A percentile compares a stretch with the other conserved stretches of the same genome.
Evolutionary conservation across 768 basidiomycete species (phyloP).

Genomic region (Lactarius akahatsu): DNA sequence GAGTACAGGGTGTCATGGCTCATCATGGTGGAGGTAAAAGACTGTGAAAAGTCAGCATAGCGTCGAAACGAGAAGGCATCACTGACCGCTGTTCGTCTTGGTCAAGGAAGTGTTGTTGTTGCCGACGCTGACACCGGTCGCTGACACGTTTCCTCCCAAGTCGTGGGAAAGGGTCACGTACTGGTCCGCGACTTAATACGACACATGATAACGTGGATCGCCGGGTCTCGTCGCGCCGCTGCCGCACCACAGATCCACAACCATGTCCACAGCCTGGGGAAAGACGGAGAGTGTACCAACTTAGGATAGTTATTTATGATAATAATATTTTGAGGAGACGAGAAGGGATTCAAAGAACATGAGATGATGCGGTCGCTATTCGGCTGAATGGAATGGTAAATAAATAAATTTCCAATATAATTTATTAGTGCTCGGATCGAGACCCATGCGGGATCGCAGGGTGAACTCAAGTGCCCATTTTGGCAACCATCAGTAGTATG

Average conservation of each 20-base stretch:
- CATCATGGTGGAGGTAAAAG: slow-evolving; percentile 55
- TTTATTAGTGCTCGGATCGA: neutral
- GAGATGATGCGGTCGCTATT: neutral
- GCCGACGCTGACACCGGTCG: neutral
- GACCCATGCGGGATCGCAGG: neutral
- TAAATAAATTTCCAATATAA: neutral
- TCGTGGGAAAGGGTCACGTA: neutral
- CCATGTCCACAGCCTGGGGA: neutral
- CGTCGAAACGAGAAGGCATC: neutral
- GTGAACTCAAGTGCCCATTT: neutral
- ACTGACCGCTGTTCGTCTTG: neutral
- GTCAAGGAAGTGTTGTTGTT: neutral
- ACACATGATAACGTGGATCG: neutral
- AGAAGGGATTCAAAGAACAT: neutral
- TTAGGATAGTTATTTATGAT: neutral
- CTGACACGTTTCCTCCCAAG: neutral
- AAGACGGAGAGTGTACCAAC: neutral
- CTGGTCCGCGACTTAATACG: neutral
- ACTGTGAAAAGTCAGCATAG: neutral
- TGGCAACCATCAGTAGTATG: neutral
- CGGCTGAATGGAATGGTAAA: neutral
- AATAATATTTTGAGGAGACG: neutral
- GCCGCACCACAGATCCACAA: neutral
- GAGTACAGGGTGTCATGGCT: slow-evolving; percentile 75
- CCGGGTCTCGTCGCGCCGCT: neutral